Conservation (phyloP, 176 grass and related monocot genomes). For the Triticum aestivum region IWGSC_CS_RefSeq_v2.1 NC_057802.1:47558406-47558905, state of each 20-base stretch:
- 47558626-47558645: slow-evolving; percentile 30
- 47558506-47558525: slow-evolving; percentile 94
- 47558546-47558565: slow-evolving; percentile 90
- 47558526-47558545: slow-evolving; percentile 88
- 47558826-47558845: slow-evolving; percentile 16
- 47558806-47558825: background rate
- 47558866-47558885: slow-evolving; percentile 31
- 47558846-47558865: slow-evolving; percentile 33
- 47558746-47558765: slow-evolving; percentile 11
- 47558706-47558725: slow-evolving; percentile 91
- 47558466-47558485: slow-evolving; percentile 62
- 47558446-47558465: slow-evolving; percentile 63
- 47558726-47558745: slow-evolving; percentile 58
- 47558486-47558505: slow-evolving; percentile 67
- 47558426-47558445: slow-evolving; percentile 66
- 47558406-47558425: slow-evolving; percentile 33
- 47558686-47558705: slow-evolving; percentile 88
- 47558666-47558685: slow-evolving; percentile 71
- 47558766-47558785: background rate
- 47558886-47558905: slow-evolving; percentile 93
- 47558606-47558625: slow-evolving; percentile 28
- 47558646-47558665: slow-evolving; percentile 81
- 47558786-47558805: background rate
- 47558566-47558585: slow-evolving; percentile 53
- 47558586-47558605: background rate